phyloP scores from a whole-genome alignment of 2,329 filamentous ascomycete species.

The Mycosphaerella sp. region DNA sequence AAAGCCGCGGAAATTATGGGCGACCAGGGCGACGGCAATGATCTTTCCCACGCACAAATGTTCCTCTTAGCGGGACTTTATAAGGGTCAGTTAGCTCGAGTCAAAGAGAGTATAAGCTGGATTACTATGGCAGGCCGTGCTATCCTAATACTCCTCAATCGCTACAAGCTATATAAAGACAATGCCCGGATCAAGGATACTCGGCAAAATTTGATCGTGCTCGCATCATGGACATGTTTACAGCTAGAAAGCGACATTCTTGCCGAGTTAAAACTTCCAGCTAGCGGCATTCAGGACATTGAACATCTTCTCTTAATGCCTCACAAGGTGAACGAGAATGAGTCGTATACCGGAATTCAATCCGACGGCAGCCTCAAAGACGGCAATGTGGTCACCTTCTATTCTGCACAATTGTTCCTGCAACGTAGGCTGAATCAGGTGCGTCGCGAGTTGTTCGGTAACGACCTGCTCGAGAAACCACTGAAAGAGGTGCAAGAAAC shows the following conservation, averaged over 20 bases:
- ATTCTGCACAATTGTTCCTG: conserved; percentile 56
- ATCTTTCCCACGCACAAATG: conserved; percentile 77
- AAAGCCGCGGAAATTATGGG: conserved; percentile 82
- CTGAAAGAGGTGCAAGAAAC: conserved; percentile 26
- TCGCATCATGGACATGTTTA: conserved; percentile 89
- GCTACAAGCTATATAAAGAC: conserved; percentile 47
- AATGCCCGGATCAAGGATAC: conserved; percentile 27
- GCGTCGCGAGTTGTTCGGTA: conserved; percentile 50
- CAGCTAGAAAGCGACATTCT: conserved; percentile 93
- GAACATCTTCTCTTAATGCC: conserved; percentile 62
- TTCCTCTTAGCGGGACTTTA: conserved; percentile 82
- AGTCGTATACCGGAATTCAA: conserved; percentile 24
- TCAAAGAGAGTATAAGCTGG: conserved; percentile 77
- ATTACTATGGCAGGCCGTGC: conserved; percentile 56
- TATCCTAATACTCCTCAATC: conserved; percentile 68
- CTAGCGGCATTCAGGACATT: conserved; percentile 54
- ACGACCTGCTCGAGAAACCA: conserved; percentile 24
- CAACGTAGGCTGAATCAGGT: conserved; percentile 52
- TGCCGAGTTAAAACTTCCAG: conserved; percentile 65
- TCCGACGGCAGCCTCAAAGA: conserved; percentile 16
- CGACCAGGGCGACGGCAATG: conserved; percentile 69
- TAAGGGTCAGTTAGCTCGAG: conserved; percentile 77
- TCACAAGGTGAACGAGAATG: conserved; percentile 45
- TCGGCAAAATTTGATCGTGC: conserved; percentile 39
- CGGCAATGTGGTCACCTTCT: conserved; percentile 49